Evolutionary conservation across 176 grass and related monocot species (phyloP).

Genomic region (Eleusine indica): DNA sequence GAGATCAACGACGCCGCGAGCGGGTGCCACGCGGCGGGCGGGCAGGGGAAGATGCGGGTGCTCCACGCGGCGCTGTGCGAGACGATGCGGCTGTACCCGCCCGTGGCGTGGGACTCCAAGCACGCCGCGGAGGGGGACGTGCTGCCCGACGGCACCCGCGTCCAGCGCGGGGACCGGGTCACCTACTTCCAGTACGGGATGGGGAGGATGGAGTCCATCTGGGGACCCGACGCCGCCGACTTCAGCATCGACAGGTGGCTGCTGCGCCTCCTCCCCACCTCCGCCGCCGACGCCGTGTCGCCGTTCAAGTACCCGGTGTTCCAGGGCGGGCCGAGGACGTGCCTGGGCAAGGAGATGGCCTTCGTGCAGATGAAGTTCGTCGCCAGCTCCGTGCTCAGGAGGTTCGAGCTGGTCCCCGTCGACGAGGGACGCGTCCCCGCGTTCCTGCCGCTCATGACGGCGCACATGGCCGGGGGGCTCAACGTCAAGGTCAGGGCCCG

Average conservation of each 20-base stretch:
- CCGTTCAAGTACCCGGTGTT: conserved; percentile 87
- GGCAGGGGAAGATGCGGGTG: conserved; percentile 55
- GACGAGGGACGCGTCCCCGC: conserved; percentile 51
- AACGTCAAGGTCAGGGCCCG: conserved; percentile 59
- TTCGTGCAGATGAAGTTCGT: conserved; percentile 92
- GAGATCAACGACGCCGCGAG: conserved; percentile 26
- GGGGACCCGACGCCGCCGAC: conserved; percentile 60
- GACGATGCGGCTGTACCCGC: conserved; percentile 88
- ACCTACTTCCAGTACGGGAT: conserved; percentile 97
- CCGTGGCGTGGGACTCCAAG: conserved; percentile 91
- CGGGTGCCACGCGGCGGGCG: not conserved
- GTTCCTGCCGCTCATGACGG: conserved; percentile 71
- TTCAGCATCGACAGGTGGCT: conserved; percentile 77
- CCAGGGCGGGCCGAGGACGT: conserved; percentile 83
- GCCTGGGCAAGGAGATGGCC: conserved; percentile 82
- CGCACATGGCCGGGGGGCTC: conserved; percentile 78
- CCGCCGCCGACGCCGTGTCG: conserved; percentile 45
- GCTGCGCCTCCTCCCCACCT: conserved; percentile 33
- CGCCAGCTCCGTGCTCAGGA: conserved; percentile 53
- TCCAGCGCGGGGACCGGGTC: conserved; percentile 65
- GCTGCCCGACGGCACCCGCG: conserved; percentile 78
- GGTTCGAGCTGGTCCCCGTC: conserved; percentile 61
- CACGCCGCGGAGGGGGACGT: conserved; percentile 65
- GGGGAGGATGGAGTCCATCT: conserved; percentile 81
- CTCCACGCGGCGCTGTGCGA: conserved; percentile 89